These are phyloP conservation scores for Chlorella sp. DNA, from an alignment of 139 green algal species.

Conservation along the genomic window DNA sequence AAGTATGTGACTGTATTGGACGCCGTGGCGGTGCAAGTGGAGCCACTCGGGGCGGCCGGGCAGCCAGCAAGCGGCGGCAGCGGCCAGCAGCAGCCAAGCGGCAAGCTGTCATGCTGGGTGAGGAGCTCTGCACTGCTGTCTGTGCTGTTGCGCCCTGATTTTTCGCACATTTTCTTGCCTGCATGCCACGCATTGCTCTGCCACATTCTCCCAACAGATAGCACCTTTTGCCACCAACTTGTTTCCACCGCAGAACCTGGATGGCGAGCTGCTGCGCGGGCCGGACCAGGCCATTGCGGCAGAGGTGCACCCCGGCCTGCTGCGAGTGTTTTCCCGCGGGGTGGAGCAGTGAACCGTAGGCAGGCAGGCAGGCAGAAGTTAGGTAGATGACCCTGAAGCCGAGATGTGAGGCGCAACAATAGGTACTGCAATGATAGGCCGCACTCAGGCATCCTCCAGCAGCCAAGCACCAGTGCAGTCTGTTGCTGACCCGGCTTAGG, in stretches of 20 bases:
- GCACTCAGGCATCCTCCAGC: no score
- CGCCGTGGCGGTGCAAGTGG: conserved; percentile 51
- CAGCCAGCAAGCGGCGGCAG: not conserved
- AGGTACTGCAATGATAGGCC: no score
- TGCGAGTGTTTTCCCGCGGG: conserved; percentile 82
- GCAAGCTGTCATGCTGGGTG: not conserved
- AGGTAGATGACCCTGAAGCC: not conserved
- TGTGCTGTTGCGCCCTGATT: no score
- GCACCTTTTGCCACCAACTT: no score
- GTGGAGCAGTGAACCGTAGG: conserved; percentile 52
- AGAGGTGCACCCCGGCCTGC: conserved; percentile 56
- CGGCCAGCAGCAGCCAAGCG: not conserved
- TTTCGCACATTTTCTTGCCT: no score
- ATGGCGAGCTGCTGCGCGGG: conserved; percentile 78
- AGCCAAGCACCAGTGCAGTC: no score
- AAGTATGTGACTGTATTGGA: conserved; percentile 65
- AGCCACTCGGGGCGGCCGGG: not conserved
- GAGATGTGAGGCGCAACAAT: not conserved
- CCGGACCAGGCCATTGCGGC: conserved; percentile 12
- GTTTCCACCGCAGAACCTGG: conserved; percentile 66
- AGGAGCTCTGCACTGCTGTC: conserved; percentile 56
- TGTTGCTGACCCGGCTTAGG: no score
- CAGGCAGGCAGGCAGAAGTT: no score
- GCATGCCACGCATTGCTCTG: no score
- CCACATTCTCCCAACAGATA: no score